A percentile compares a stretch with the other conserved stretches of the same genome.
These are phyloP conservation scores for Daphne laureola DNA, from an alignment of 441 rosid genomes.

Conservation along the genomic window DNA sequence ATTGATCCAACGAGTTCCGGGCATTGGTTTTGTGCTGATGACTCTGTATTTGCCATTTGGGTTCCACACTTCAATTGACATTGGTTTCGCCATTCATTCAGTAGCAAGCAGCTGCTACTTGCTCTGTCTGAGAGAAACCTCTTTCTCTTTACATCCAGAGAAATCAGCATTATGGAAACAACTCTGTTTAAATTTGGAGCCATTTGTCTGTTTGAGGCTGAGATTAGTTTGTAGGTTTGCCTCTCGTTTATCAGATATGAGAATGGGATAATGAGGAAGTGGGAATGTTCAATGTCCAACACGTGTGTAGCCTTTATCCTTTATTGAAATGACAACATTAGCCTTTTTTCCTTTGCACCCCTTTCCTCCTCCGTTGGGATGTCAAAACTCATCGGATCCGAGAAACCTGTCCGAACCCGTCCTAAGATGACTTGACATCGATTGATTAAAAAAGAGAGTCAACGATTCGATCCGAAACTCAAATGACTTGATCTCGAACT, in stretches of 20 bases:
- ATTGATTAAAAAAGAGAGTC: too few species aligned
- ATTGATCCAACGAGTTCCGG: constrained; percentile 97
- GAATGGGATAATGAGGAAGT: constrained; percentile 30
- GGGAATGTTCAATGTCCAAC: constrained; percentile 19
- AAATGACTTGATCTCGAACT: too few species aligned
- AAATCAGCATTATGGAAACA: constrained; percentile 5
- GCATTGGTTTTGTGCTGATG: constrained; percentile 90
- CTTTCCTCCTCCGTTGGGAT: too few species aligned
- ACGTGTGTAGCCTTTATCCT: constrained; percentile 31
- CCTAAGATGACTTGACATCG: too few species aligned
- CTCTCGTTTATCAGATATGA: constrained; percentile 20
- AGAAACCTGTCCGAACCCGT: too few species aligned
- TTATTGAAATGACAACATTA: constrained; percentile 20
- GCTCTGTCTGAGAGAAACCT: constrained; percentile 1
- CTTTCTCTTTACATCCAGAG: neutral
- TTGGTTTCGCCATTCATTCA: constrained; percentile 81
- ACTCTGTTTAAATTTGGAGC: constrained; percentile 22
- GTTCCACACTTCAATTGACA: constrained; percentile 82
- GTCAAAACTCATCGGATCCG: too few species aligned
- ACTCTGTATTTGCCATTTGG: constrained; percentile 91
- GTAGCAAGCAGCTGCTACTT: neutral
- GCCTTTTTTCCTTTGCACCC: too few species aligned
- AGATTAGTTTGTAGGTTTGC: neutral
- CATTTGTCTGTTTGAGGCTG: constrained; percentile 10
- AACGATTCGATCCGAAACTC: too few species aligned